These are phyloP conservation scores for Botrytis hyacinthi DNA, from an alignment of 2,329 filamentous ascomycete species.

Conservation along the genomic window DNA sequence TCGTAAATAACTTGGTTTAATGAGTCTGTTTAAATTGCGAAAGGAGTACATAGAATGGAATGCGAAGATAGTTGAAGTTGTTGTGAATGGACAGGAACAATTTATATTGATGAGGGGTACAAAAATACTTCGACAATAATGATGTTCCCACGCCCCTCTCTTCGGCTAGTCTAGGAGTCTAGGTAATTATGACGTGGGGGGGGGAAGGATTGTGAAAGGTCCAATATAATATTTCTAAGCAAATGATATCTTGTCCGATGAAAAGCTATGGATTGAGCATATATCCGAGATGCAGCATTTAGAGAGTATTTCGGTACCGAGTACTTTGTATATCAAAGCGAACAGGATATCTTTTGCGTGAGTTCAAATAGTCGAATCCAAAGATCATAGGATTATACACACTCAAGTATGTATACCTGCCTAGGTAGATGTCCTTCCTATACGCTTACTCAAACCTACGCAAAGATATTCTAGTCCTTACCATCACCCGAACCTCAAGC, in stretches of 20 bases:
- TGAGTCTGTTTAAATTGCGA: conserved; percentile 28
- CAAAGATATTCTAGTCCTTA: not conserved
- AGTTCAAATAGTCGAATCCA: no score
- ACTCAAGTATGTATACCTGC: not conserved
- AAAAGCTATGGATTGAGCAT: not conserved
- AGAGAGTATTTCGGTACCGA: not conserved
- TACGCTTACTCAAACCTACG: no score
- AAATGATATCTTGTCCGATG: not conserved
- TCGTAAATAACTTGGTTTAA: conserved; percentile 26
- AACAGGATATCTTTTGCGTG: no score
- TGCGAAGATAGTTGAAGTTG: not conserved
- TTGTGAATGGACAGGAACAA: not conserved
- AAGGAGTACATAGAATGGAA: conserved; percentile 29
- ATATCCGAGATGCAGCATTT: not conserved
- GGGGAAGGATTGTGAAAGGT: not conserved
- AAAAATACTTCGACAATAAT: not conserved
- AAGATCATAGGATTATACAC: no score
- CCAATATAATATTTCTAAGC: not conserved
- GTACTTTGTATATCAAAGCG: not conserved
- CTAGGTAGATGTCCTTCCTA: no score
- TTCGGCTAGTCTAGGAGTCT: not conserved
- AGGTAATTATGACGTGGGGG: not conserved
- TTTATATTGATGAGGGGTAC: not conserved
- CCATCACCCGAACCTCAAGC: not conserved
- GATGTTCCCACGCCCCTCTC: not conserved